Conservation (phyloP, 2,329 filamentous ascomycete species). For the Penicillium sp. region DNA sequence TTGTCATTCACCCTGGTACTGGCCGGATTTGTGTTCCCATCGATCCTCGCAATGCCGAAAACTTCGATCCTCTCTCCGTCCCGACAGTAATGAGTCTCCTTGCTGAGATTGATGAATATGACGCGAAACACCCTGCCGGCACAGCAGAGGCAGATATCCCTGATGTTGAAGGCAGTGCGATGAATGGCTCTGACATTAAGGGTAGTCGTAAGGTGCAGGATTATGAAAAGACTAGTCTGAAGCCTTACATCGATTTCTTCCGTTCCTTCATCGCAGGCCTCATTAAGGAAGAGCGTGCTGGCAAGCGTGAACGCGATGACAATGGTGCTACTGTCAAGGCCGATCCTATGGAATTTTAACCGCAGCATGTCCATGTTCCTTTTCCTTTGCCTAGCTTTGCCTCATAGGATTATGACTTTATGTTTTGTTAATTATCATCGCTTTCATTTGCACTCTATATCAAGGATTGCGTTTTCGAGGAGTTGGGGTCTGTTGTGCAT, state of each 20-base stretch:
- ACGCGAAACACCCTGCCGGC: conserved; percentile 36
- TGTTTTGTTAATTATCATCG: conserved; percentile 5
- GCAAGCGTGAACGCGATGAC: conserved; percentile 53
- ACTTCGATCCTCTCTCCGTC: conserved; percentile 84
- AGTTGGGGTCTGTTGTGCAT: background rate
- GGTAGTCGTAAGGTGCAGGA: conserved; percentile 61
- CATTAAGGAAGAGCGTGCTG: conserved; percentile 67
- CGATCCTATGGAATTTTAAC: conserved; percentile 65
- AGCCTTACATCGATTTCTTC: conserved; percentile 89
- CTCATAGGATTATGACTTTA: conserved; percentile 18
- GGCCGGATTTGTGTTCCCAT: conserved; percentile 95
- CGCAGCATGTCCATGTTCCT: background rate
- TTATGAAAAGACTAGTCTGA: conserved; percentile 96
- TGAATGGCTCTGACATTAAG: conserved; percentile 32
- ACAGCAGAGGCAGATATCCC: conserved; percentile 42
- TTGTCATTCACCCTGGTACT: conserved; percentile 93
- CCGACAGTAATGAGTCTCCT: conserved; percentile 83
- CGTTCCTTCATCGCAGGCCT: conserved; percentile 73
- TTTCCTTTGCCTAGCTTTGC: background rate
- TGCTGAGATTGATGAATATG: conserved; percentile 81
- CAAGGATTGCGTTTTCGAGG: background rate
- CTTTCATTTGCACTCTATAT: background rate
- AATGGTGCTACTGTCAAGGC: conserved; percentile 40
- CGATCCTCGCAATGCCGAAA: conserved; percentile 67
- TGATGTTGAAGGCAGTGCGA: conserved; percentile 37